Evolutionary conservation across 2,329 filamentous ascomycete genomes (phyloP), one percentile per base, ranked within the genome.

Genomic region (Elsinoe fawcettii): DNA sequence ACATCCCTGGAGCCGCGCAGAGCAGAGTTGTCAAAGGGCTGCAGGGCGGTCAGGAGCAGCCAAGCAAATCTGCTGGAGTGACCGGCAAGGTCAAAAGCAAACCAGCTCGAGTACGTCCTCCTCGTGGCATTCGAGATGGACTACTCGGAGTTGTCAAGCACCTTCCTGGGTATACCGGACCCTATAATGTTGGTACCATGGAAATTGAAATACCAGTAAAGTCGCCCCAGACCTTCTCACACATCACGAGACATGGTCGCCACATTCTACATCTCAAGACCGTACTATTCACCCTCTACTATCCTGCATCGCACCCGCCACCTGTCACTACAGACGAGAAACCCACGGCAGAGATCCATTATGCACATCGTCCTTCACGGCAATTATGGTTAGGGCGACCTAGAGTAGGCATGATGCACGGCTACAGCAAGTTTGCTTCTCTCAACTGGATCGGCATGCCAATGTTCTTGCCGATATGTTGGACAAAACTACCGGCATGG

Each of bases 201-300:
- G 78, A 80, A 56, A 75, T 81, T 37, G 79, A 82, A 66, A 71
- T 81, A 0, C 77, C 79, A 0, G 79, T 69, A 7, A 64, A 72
- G 34, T 63, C 74, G 16, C 77, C 78, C 1, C 69, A 74, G 34
- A 65, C 71, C 0, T 77, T 81, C 61, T 78, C 77, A 1, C 64
- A 78, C 56, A 80, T 81, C 57, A 78, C 70, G 32, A 70, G 78
- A 36, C 61, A 77, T 23, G 69, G 75, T 54, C 69, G 70, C 56
- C 74, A 77, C 60, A 60, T 80, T 6, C 66, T 83, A 12, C 71
- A 79, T 55, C 68, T 81, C 12, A 75, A 82, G 59, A 86, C 83
- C 0, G 80, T 86, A 7, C 73, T 86, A 3, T 80, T 86, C 69
- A 80, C 79, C 0, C 68, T 86, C n/a, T 87, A 82, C 67, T 87